Conservation (phyloP, 129 eudicot species). For the Daucus carota region DNA sequence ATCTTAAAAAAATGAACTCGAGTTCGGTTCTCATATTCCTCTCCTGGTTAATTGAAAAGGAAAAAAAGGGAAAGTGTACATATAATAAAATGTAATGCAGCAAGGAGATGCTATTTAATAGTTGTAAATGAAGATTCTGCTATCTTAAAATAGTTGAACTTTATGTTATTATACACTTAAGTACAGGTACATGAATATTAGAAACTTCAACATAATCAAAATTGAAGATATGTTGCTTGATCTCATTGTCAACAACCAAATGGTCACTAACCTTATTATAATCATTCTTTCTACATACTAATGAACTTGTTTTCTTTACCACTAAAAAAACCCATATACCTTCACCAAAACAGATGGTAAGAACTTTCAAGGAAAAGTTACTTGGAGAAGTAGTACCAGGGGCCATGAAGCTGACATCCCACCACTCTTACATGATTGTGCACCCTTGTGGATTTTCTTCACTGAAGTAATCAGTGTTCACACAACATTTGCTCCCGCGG, state of each 20-base stretch:
- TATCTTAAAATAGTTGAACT: background rate
- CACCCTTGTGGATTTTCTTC: slow-evolving; percentile 77
- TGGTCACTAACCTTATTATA: slow-evolving; percentile 8
- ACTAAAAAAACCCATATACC: background rate
- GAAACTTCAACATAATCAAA: background rate
- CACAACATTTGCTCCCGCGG: slow-evolving; percentile 22
- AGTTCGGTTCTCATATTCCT: too few species aligned
- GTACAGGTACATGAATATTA: background rate
- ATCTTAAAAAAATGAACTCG: too few species aligned
- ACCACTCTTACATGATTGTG: slow-evolving; percentile 50
- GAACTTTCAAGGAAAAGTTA: background rate
- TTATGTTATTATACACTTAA: background rate
- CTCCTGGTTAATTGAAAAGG: too few species aligned
- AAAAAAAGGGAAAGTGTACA: too few species aligned
- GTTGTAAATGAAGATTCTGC: background rate
- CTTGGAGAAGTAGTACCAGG: background rate
- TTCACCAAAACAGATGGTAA: background rate
- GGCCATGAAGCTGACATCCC: background rate
- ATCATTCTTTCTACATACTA: background rate
- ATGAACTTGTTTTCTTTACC: background rate
- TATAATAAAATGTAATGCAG: background rate
- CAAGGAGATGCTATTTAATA: background rate
- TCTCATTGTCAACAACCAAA: slow-evolving; percentile 4
- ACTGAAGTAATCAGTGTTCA: slow-evolving; percentile 31
- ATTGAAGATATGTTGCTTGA: background rate